A percentile compares a stretch with the other conserved stretches of the same genome.
Evolutionary conservation across 2,329 filamentous ascomycete genomes (phyloP).

Genomic region (Neurospora sp.): DNA sequence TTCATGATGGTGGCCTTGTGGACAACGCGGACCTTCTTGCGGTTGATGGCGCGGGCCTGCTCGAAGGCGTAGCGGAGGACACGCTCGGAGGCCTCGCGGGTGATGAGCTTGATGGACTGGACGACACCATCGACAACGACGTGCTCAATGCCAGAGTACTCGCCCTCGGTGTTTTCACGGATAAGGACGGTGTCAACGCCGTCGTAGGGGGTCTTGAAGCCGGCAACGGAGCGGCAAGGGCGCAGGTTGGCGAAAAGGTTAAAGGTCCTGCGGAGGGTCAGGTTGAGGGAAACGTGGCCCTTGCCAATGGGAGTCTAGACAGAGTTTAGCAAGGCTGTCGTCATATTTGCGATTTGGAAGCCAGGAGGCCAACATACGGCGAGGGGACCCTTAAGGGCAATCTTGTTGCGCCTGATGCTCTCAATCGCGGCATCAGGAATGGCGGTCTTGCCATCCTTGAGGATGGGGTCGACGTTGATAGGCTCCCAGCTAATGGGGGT

Average conservation of each 20-base stretch:
- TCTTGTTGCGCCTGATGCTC: constrained; percentile 90
- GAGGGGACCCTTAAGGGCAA: constrained; percentile 95
- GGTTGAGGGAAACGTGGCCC: constrained; percentile 97
- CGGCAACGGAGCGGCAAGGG: constrained; percentile 91
- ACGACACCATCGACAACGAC: constrained; percentile 96
- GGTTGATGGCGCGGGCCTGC: constrained; percentile 85
- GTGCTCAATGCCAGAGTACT: constrained; percentile 99
- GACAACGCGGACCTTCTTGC: constrained; percentile 92
- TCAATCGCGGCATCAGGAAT: constrained; percentile 89
- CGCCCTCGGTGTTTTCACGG: constrained; percentile 98
- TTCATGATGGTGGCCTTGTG: constrained; percentile 99
- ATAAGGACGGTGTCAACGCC: constrained; percentile 95
- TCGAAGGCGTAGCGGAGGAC: constrained; percentile 98
- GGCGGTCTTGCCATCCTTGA: constrained; percentile 91
- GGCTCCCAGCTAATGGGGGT: constrained; percentile 94
- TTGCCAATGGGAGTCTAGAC: constrained; percentile 85
- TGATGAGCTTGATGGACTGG: constrained; percentile 99
- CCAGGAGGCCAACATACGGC: constrained; percentile 51
- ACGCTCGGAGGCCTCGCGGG: constrained; percentile 84
- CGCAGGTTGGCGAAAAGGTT: constrained; percentile 99
- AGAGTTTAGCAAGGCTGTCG: constrained; percentile 10
- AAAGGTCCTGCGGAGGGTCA: constrained; percentile 96
- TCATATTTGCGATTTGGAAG: neutral
- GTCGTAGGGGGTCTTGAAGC: constrained; percentile 98
- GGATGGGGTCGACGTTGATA: constrained; percentile 85